Conservation (phyloP, 2,329 filamentous ascomycete species). For the Lithohypha guttulata region DNA sequence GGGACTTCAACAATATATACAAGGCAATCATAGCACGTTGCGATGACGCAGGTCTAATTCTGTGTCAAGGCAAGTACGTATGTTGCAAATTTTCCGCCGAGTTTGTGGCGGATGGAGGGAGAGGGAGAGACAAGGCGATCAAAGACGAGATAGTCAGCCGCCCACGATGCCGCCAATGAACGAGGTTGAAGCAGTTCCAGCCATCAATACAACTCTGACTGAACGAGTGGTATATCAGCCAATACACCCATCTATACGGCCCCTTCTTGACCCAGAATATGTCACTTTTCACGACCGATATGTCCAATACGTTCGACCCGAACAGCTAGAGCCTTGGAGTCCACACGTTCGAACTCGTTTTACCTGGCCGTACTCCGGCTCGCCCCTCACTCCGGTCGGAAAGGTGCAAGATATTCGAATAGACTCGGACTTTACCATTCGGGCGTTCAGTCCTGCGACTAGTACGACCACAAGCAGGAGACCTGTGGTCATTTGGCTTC, state of each 20-base stretch:
- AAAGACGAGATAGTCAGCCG: too few relatives aligned
- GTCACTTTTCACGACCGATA: slow-evolving; percentile 42
- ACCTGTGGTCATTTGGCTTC: slow-evolving; percentile 47
- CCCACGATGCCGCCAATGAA: too few relatives aligned
- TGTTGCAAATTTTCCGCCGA: too few relatives aligned
- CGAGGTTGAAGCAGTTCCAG: too few relatives aligned
- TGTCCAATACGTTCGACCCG: slow-evolving; percentile 43
- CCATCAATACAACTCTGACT: too few relatives aligned
- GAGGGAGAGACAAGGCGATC: too few relatives aligned
- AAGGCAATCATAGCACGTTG: too few relatives aligned
- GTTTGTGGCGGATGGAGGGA: too few relatives aligned
- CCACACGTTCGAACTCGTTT: slow-evolving; percentile 21
- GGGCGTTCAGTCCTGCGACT: slow-evolving; percentile 38
- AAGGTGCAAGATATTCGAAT: slow-evolving; percentile 33
- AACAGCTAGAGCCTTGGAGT: slow-evolving; percentile 37
- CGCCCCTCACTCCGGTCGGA: slow-evolving; percentile 38
- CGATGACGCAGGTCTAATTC: too few relatives aligned
- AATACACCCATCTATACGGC: slow-evolving; percentile 37
- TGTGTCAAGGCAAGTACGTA: too few relatives aligned
- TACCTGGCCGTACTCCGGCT: slow-evolving; percentile 26
- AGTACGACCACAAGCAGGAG: slow-evolving; percentile 37
- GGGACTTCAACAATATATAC: too few relatives aligned
- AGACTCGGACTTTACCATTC: slow-evolving; percentile 27
- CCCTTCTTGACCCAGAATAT: slow-evolving; percentile 40
- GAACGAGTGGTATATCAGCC: slow-evolving; percentile 22